Evolutionary conservation across 2,329 filamentous ascomycete genomes (phyloP).

Genomic region (Colletotrichum kahawae): DNA sequence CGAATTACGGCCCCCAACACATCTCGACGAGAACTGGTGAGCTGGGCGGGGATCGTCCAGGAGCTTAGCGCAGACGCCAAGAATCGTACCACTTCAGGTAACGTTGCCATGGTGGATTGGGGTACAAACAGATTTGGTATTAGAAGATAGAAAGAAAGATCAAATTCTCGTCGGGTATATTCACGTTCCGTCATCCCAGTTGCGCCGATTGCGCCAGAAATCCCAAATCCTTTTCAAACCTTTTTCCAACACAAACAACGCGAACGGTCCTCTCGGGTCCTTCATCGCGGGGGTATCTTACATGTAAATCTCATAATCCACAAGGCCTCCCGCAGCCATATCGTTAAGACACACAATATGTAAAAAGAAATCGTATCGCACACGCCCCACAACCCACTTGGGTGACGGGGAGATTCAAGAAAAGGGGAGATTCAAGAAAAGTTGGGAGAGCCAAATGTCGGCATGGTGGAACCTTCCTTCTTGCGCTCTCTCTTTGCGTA

Average conservation of each 20-base stretch:
- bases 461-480: conserved; percentile 11
- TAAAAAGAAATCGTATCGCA: background rate
- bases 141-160: background rate
- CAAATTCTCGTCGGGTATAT: conserved; percentile 11
- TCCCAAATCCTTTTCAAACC: background rate
- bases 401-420: background rate
- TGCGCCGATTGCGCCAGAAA: background rate
- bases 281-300: background rate
- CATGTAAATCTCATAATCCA: background rate
- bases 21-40: background rate
- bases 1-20: background rate
- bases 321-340: background rate
- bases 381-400: background rate
- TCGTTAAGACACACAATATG: background rate
- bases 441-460: background rate
- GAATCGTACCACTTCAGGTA: background rate
- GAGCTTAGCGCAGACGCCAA: background rate
- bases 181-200: background rate
- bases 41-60: background rate
- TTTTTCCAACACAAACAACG: background rate
- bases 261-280: background rate
- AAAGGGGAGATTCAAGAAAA: background rate
- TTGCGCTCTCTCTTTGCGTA: conserved; percentile 30
- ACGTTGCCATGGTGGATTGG: background rate
- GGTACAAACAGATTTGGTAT: background rate